Evolutionary conservation across 441 rosid species (phyloP).

Genomic region (Erodium chrysanthum): DNA sequence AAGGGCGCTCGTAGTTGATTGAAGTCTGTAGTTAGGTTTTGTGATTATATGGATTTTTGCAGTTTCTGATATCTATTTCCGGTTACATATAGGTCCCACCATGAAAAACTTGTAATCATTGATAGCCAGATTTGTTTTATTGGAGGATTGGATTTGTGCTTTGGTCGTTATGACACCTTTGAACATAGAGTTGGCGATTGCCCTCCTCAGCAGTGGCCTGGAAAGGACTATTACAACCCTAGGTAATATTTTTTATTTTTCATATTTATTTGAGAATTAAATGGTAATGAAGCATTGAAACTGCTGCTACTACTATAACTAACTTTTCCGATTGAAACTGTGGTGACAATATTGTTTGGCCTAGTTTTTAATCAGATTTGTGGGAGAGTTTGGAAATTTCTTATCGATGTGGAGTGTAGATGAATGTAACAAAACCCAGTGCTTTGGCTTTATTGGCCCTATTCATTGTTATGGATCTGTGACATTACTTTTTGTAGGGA

Average conservation of each 20-base stretch:
- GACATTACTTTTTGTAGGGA: constrained; percentile 44
- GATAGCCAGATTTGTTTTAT: constrained; percentile 88
- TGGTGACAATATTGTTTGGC: not conserved
- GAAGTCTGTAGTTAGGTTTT: constrained; percentile 12
- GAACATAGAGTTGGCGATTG: constrained; percentile 82
- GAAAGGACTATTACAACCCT: constrained; percentile 98
- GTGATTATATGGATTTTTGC: constrained; percentile 19
- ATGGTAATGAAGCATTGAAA: not conserved
- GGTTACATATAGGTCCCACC: constrained; percentile 77
- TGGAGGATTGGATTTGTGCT: constrained; percentile 95
- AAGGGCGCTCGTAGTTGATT: too few species aligned
- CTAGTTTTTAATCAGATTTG: not conserved
- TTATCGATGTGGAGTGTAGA: too few species aligned
- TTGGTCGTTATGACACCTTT: constrained; percentile 89
- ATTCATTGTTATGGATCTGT: not conserved
- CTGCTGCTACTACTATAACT: not conserved
- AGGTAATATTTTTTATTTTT: constrained; percentile 36
- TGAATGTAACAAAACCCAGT: too few species aligned
- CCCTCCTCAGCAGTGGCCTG: constrained; percentile 82
- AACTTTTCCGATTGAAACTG: not conserved
- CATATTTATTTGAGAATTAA: not conserved
- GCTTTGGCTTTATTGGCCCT: too few species aligned
- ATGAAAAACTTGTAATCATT: constrained; percentile 87
- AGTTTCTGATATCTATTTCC: constrained; percentile 27
- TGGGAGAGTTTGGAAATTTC: not conserved